Percentiles rank a stretch among this genome's conserved stretches.
Evolutionary conservation across 176 grass and related monocot genomes (phyloP).

Genomic region (Rhynchospora breviuscula): DNA sequence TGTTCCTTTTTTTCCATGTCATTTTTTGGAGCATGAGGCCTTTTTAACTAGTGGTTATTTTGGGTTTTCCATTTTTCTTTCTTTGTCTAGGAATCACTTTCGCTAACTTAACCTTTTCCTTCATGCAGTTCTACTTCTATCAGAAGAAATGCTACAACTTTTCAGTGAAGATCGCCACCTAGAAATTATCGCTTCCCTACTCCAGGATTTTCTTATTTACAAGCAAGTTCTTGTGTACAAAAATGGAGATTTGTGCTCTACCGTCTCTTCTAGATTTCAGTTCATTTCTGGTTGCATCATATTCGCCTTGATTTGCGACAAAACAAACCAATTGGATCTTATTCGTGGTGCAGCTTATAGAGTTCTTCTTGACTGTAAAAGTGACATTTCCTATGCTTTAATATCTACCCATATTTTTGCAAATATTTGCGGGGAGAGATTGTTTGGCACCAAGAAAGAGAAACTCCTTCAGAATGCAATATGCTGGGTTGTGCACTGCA

Average conservation of each 20-base stretch:
- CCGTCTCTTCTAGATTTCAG: conserved; percentile 41
- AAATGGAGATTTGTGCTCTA: conserved; percentile 32
- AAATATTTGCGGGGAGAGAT: conserved; percentile 58
- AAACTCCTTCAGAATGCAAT: conserved; percentile 44
- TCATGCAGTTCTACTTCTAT: conserved; percentile 53
- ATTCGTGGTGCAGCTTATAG: conserved; percentile 60
- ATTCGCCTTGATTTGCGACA: conserved; percentile 51
- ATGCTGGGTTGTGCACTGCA: conserved; percentile 43
- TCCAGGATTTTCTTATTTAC: conserved; percentile 63
- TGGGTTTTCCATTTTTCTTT: conserved; percentile 1
- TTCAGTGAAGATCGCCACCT: conserved; percentile 36
- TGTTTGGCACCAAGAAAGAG: conserved; percentile 39
- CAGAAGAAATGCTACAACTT: conserved; percentile 42
- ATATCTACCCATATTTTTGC: conserved; percentile 67
- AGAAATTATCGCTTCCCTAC: conserved; percentile 40
- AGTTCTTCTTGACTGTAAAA: conserved; percentile 60
- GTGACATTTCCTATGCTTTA: conserved; percentile 49
- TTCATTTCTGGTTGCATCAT: conserved; percentile 63
- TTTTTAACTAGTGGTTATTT: neutral
- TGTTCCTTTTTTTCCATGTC: conserved; percentile 14
- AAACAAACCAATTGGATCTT: conserved; percentile 44
- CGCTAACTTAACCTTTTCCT: conserved; percentile 22
- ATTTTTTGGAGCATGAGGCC: neutral
- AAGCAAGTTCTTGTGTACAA: conserved; percentile 53
- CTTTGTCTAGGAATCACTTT: conserved; percentile 1